These are phyloP conservation scores for Globisporangium carolinianum DNA, from an alignment of 352 stramenopile species.

Conservation along the genomic window DNA sequence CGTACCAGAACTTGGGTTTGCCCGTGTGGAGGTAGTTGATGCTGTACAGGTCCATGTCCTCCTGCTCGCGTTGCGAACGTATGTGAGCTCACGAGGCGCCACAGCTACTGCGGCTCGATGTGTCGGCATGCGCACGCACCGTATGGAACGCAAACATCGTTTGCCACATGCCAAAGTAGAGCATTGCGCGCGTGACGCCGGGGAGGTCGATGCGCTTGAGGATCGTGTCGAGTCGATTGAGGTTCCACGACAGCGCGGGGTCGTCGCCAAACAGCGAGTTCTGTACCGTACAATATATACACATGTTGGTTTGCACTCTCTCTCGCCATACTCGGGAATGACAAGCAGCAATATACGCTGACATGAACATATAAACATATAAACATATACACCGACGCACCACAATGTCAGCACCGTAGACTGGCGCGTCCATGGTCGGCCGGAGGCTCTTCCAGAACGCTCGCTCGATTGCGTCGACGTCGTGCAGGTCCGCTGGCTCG, in stretches of 20 bases:
- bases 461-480: conserved; percentile 60
- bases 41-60: conserved; percentile 93
- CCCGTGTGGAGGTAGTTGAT: conserved; percentile 93
- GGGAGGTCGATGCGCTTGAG: conserved; percentile 72
- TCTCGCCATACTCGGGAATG: no score
- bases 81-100: no score
- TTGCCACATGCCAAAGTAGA: conserved; percentile 93
- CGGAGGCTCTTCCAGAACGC: conserved; percentile 87
- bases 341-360: no score
- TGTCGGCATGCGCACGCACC: conserved; percentile 15
- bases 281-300: conserved; percentile 11
- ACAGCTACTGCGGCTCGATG: background rate
- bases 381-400: conserved; percentile 19
- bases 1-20: conserved; percentile 93
- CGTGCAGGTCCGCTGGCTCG: conserved; percentile 5
- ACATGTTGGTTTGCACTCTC: background rate
- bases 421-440: conserved; percentile 77
- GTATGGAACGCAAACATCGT: conserved; percentile 93
- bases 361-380: background rate
- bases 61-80: conserved; percentile 20
- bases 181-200: conserved; percentile 87
- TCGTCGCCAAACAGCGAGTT: conserved; percentile 80
- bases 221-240: conserved; percentile 86
- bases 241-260: conserved; percentile 75
- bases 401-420: conserved; percentile 90